Evolutionary conservation across 1,284 basidiomycete genomes (phyloP), one percentile per base, ranked within the genome.

Genomic region (Irpex sp.): DNA sequence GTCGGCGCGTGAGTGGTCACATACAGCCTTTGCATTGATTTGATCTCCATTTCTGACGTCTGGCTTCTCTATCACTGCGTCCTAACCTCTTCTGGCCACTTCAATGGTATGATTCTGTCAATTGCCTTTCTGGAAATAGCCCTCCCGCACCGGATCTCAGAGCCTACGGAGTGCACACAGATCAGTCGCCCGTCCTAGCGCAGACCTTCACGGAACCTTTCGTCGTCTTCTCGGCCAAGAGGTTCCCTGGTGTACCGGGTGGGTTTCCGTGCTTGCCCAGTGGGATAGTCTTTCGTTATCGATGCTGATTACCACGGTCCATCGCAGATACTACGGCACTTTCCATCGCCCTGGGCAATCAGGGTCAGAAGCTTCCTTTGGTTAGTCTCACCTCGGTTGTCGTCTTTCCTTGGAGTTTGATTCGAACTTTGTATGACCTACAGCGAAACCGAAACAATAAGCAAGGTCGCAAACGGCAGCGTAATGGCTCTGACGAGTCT

Each of bases 211-310:
- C 93, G 56, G 87, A 93, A n/a, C 81, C 87, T 17, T 97, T 97
- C 72, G 85, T 87, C n/a, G 95, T 97, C 1, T 96, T 84, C 76
- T 94, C 93, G 3, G 93, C 93, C 37, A 97, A 97, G 77, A 85
- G 92, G 39, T 97, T 96, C 78, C 94, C 95, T 43, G 94, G 94
- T 53, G 94, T 96, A 37, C 91, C 93, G 78, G 89, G 92, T 93
- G 75, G 70, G 83, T 77, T 67, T 11, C 63, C 46, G 21, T 43
- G 36, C 54, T 63, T 57, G 11, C 21, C 47, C 21, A 43, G 39
- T 43, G 39, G 8, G 1, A 35, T 17, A 55, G 9, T 21, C 21
- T 33, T 26, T 31, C 19, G 13, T 15, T 35, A 55, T 55, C 53
- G 33, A 55, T 55, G 53, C 51, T 56, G 17, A 50, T 17, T 26